Base-by-base conservation (phyloP, 345 rosid genomes). In the Salix exigua region DNA sequence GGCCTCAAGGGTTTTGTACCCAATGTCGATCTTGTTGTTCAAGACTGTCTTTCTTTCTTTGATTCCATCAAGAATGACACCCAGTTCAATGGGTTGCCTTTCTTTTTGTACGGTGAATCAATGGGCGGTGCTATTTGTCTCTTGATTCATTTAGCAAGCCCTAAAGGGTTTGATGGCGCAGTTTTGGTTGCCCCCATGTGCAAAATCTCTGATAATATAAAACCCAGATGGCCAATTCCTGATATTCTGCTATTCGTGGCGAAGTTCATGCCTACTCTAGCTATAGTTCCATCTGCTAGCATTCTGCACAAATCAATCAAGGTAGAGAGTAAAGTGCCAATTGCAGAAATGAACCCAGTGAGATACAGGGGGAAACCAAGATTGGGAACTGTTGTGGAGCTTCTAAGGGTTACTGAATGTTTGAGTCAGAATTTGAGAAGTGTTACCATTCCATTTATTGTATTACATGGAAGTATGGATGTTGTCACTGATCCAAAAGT, bases 101-200 rank as follows among this genome's bases (percentile, higher is more conserved):
- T 86, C 33, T 92, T 95, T 73, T 83, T 91, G 10, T 89, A 82
- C 23, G 95, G 97, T 2, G 97, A 95, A 78, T 94, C 97, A 6
- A 88, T 91, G 97, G 97, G 97, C 21, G 97, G 90, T 5, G 98
- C 96, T 3, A 85, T 89, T 75, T 86, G 86, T 77, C 87, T 95
- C 17, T 46, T 90, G 73, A 78, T 84, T 38, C 95, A 91, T 79
- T 83, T 94, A 30, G 83, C 88, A 1, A 89, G 87, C 72, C 89
- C 83, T 3, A 44, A 28, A 21, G 90, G 86, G 68, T 92, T 91
- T 72, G 84, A 82, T 11, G 97, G 98, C 5, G 95, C 97, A 0
- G 70, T 92, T 40, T 77, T 91, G 62, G 97, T 92, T 1, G 92
- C 97, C 6, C 94, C 97, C 48, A 94, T 94, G 97, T 92, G 98